Base-by-base conservation (phyloP, 2,329 filamentous ascomycete species). In the Penicillium sp. region DNA sequence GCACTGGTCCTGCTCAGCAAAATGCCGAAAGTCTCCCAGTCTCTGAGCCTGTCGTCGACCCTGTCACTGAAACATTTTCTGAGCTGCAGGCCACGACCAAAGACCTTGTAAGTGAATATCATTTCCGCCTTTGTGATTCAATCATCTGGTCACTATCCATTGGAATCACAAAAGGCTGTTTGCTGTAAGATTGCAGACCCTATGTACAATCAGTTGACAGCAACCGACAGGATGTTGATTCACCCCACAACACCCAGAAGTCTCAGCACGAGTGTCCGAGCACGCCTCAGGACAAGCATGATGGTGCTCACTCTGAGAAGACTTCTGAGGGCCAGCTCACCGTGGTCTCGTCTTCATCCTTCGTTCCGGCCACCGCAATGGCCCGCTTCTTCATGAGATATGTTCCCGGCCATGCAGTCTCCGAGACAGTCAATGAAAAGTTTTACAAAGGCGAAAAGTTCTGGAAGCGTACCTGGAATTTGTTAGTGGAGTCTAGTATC, bases 391-490 rank as follows among this genome's bases (percentile, higher is more conserved):
- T 73, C 3, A 75, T 76, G 60, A 72, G 67, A 48, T 71, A 69
- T 50, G 57, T 76, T 37, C 51, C 55, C 42, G 63, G 65, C 8
- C 54, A 67, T 4, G 47, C 61, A 11, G n/a, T n/a, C n/a, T 58
- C 64, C 27, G 63, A 72, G 39, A 47, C 38, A 22, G 66, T 75
- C 31, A 68, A 70, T 5, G 57, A 61, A 29, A 55, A 47, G 9
- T 75, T 72, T 53, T 77, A 76, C 47, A 68, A 69, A 14, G 54
- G 49, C 4, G 71, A 69, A 2, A 67, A 75, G 44, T 73, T 77
- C 55, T 80, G 79, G 59, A 69, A 74, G 2, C 77, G 81, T 50
- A 63, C 73, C 10, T 95, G 90, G 90, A 83, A 92, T 54, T 72
- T 95, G 88, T 93, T 75, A 77, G 84, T 77, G 3, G 48, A 42